These are phyloP conservation scores for Microsporum ferrugineum DNA, from an alignment of 2,329 filamentous ascomycete species.

Conservation along the genomic window DNA sequence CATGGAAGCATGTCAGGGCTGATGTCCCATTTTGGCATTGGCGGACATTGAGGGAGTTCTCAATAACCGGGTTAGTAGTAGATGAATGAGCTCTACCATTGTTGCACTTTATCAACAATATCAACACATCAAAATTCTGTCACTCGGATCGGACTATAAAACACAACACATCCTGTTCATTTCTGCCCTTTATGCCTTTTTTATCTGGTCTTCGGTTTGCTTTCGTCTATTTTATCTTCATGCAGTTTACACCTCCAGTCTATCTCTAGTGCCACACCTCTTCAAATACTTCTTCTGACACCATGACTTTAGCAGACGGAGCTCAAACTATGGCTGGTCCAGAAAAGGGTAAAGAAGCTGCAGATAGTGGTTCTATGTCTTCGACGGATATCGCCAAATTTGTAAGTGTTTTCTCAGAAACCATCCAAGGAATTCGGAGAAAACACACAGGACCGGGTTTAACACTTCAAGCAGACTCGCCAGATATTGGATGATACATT, in stretches of 20 bases:
- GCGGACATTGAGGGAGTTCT: not conserved
- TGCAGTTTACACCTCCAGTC: not conserved
- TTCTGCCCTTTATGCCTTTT: not conserved
- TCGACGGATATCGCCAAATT: constrained; percentile 32
- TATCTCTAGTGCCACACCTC: not conserved
- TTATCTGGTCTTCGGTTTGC: not conserved
- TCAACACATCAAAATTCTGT: not conserved
- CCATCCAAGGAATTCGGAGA: not conserved
- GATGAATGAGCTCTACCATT: not conserved
- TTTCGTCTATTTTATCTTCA: not conserved
- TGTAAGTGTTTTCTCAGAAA: constrained; percentile 20
- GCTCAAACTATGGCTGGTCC: constrained; percentile 17
- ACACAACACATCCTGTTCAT: not conserved
- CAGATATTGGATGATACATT: constrained; percentile 47
- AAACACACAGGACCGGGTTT: not conserved
- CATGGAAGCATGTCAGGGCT: constrained; percentile 6
- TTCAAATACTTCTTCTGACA: not conserved
- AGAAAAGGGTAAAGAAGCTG: constrained; percentile 22
- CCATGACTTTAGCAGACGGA: not conserved
- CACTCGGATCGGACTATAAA: not conserved
- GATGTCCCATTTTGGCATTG: not conserved
- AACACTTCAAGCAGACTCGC: constrained; percentile 22
- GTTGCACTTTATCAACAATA: not conserved
- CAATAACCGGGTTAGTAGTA: not conserved
- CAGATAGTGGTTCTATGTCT: constrained; percentile 21